A percentile compares a stretch with the other conserved stretches of the same genome.
phyloP scores from a whole-genome alignment of 2,329 filamentous ascomycete species.

The Colletotrichum phormii region DNA sequence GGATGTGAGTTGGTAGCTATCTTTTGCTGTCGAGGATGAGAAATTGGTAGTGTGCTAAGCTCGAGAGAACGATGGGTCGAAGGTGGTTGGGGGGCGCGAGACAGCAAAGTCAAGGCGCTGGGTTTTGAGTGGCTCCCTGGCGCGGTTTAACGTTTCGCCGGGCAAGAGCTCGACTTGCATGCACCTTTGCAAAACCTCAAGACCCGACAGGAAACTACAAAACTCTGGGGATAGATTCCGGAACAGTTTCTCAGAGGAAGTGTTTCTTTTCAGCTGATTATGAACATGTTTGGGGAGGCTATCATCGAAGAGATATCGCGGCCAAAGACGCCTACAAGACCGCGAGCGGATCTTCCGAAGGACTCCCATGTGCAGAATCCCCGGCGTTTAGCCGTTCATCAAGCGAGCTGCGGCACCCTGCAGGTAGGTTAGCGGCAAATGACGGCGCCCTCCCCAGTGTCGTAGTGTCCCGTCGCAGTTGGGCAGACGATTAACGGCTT shows the following conservation, averaged over 20 bases:
- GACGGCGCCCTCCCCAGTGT: background rate
- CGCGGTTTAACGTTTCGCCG: conserved; percentile 31
- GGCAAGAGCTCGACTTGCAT: background rate
- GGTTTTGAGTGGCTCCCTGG: conserved; percentile 12
- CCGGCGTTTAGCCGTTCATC: conserved; percentile 16
- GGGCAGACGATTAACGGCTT: background rate
- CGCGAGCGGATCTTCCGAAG: background rate
- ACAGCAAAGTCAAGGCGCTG: conserved; percentile 24
- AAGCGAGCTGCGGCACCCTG: background rate
- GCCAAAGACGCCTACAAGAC: background rate
- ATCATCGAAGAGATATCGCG: background rate
- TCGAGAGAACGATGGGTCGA: conserved; percentile 10
- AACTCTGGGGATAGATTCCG: background rate
- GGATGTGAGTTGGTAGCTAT: conserved; percentile 12
- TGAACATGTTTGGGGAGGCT: background rate
- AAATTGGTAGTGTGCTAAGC: conserved; percentile 23
- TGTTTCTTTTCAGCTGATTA: background rate
- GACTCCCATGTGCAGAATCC: background rate
- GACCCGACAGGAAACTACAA: background rate
- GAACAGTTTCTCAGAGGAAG: too few relatives aligned
- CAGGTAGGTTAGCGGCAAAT: background rate
- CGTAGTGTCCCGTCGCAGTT: background rate
- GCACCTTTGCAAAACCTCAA: background rate
- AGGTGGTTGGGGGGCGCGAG: background rate
- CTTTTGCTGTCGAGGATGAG: conserved; percentile 10